phyloP scores from a whole-genome alignment of 1,284 basidiomycete species.

The Ustilago sp. region DNA sequence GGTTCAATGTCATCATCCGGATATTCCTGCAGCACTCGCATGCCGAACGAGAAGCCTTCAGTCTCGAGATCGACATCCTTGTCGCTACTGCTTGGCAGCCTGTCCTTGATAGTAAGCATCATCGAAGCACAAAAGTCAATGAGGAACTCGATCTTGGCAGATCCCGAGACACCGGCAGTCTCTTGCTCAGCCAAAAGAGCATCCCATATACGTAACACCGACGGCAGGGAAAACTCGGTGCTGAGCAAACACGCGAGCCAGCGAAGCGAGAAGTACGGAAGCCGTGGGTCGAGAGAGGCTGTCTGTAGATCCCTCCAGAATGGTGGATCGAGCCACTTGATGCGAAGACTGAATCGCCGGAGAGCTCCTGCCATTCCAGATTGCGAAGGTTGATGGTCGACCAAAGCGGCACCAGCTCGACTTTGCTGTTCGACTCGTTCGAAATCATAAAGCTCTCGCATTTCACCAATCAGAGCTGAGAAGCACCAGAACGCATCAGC shows the following conservation, averaged over 20 bases:
- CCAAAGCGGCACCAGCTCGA: slow-evolving; percentile 14
- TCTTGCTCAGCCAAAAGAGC: slow-evolving; percentile 60
- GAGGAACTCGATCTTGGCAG: slow-evolving; percentile 64
- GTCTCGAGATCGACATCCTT: slow-evolving; percentile 33
- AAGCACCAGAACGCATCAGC: slow-evolving; percentile 69
- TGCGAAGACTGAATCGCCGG: slow-evolving; percentile 53
- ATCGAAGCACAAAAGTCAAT: slow-evolving; percentile 66
- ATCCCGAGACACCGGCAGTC: slow-evolving; percentile 15
- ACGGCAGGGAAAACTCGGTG: slow-evolving; percentile 61
- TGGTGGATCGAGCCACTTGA: slow-evolving; percentile 56
- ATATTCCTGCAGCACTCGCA: slow-evolving; percentile 60
- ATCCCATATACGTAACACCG: slow-evolving; percentile 65
- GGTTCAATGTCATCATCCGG: slow-evolving; percentile 61
- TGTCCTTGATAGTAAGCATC: slow-evolving; percentile 50
- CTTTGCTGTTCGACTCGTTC: slow-evolving; percentile 55
- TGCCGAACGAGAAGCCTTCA: slow-evolving; percentile 56
- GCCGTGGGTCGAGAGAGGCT: slow-evolving; percentile 57
- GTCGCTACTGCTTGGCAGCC: slow-evolving; percentile 19
- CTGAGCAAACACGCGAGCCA: slow-evolving; percentile 66
- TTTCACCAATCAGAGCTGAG: slow-evolving; percentile 60
- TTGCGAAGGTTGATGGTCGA: slow-evolving; percentile 16
- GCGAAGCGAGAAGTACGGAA: slow-evolving; percentile 66
- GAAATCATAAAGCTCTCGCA: slow-evolving; percentile 67
- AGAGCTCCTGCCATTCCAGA: slow-evolving; percentile 61
- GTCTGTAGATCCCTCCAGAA: slow-evolving; percentile 54